Conservation (phyloP, 352 stramenopile species). For the Pythium diclinum region DNA sequence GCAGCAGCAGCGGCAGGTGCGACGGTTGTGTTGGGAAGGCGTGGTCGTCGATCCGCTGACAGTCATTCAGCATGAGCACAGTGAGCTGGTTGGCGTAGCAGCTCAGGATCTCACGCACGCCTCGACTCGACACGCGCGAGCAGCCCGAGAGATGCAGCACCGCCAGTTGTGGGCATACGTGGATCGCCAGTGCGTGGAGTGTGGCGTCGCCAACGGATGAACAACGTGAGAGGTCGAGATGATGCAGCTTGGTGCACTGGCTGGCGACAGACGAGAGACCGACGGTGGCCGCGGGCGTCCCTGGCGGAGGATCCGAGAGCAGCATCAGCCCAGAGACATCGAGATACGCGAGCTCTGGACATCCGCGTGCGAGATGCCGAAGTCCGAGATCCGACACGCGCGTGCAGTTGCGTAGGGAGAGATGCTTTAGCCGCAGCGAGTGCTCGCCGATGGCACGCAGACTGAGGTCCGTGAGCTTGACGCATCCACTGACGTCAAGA, state of each 20-base stretch:
- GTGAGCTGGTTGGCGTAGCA: constrained; percentile 34
- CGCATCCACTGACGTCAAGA: constrained; percentile 81
- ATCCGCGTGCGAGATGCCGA: constrained; percentile 43
- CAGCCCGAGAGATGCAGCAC: constrained; percentile 28
- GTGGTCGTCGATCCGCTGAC: constrained; percentile 25
- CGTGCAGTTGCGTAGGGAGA: constrained; percentile 47
- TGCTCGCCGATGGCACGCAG: constrained; percentile 83
- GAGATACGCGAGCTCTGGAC: constrained; percentile 42
- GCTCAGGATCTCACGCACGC: constrained; percentile 20
- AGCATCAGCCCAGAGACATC: constrained; percentile 42
- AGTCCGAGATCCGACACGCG: constrained; percentile 58
- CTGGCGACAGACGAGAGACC: constrained; percentile 35
- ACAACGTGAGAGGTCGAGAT: constrained; percentile 58
- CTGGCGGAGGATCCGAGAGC: constrained; percentile 29
- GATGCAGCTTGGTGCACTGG: constrained; percentile 33
- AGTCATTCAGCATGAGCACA: constrained; percentile 23
- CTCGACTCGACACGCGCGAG: constrained; percentile 25
- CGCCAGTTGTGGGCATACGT: constrained; percentile 14
- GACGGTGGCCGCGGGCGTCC: neutral
- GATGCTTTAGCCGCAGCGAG: constrained; percentile 47
- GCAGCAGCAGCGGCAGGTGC: constrained; percentile 1
- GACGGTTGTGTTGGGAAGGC: constrained; percentile 9
- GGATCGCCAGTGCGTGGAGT: constrained; percentile 25
- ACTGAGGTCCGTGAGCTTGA: constrained; percentile 87
- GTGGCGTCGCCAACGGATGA: constrained; percentile 38